A percentile compares a stretch with the other conserved stretches of the same genome.
Conservation (phyloP, 768 basidiomycete genomes). For the Pisolithus microcarpus region DNA sequence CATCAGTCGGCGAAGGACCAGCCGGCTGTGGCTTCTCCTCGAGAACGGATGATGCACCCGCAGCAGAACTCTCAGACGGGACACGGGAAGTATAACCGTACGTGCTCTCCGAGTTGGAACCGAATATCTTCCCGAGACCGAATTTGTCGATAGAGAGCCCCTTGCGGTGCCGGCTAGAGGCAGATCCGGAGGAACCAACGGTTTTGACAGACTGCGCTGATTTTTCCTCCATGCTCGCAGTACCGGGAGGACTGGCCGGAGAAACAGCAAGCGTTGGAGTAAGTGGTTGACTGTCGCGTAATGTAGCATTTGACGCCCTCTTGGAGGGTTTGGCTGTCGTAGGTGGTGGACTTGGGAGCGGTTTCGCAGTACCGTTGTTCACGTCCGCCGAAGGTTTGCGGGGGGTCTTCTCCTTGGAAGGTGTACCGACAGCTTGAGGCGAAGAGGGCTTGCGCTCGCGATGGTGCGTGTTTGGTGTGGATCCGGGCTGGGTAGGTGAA, state of each 20-base stretch:
- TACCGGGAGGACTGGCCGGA: constrained; percentile 36
- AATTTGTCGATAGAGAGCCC: constrained; percentile 77
- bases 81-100: constrained; percentile 34
- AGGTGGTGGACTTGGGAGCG: constrained; percentile 22
- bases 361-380: constrained; percentile 16
- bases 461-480: constrained; percentile 10
- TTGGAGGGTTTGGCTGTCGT: constrained; percentile 16
- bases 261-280: constrained; percentile 31
- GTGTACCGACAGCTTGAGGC: constrained; percentile 2
- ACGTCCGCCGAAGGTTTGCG: constrained; percentile 8
- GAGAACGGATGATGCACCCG: constrained; percentile 13
- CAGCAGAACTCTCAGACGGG: constrained; percentile 35
- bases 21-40: constrained; percentile 14
- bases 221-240: constrained; percentile 21
- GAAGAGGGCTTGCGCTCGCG: constrained; percentile 16
- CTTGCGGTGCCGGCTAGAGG: constrained; percentile 50
- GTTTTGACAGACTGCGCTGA: constrained; percentile 23
- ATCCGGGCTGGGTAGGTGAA: constrained; percentile 5
- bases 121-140: constrained; percentile 70
- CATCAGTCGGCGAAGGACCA: constrained; percentile 10
- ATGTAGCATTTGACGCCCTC: constrained; percentile 18
- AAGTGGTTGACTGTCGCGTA: constrained; percentile 23
- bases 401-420: constrained; percentile 13
- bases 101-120: constrained; percentile 31
- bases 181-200: constrained; percentile 31